Conservation (phyloP, 805 yeast genomes). For the Danielozyma ontarioensis region DNA sequence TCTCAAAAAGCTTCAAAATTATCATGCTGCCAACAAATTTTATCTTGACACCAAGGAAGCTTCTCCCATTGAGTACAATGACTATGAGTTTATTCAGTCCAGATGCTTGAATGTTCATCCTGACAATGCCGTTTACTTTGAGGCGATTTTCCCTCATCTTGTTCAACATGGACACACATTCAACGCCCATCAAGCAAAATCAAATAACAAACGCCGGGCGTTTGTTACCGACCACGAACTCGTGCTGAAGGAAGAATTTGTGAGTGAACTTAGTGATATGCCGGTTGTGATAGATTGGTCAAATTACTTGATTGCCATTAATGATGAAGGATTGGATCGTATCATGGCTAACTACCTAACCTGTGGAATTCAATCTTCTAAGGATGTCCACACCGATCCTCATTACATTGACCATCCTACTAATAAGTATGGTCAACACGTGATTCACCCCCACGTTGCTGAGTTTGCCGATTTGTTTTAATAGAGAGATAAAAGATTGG, state of each 20-base stretch:
- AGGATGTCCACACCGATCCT: slow-evolving; percentile 8
- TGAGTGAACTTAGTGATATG: slow-evolving; percentile 7
- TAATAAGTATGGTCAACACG: background rate
- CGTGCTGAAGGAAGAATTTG: slow-evolving; percentile 7
- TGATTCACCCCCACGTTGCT: slow-evolving; percentile 39
- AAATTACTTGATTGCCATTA: slow-evolving; percentile 48
- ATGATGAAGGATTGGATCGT: slow-evolving; percentile 37
- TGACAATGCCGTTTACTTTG: slow-evolving; percentile 22
- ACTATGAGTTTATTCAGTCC: slow-evolving; percentile 21
- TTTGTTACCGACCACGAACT: slow-evolving; percentile 13
- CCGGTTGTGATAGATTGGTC: slow-evolving; percentile 57
- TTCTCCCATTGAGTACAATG: slow-evolving; percentile 17
- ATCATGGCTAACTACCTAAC: slow-evolving; percentile 35
- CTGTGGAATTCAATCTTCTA: slow-evolving; percentile 13
- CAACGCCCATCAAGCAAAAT: slow-evolving; percentile 9
- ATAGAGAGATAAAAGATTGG: too few species aligned
- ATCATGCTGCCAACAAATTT: slow-evolving; percentile 13
- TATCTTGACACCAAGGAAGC: slow-evolving; percentile 12
- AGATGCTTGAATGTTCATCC: slow-evolving; percentile 31
- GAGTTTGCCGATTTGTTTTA: slow-evolving; percentile 42
- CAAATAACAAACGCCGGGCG: slow-evolving; percentile 10
- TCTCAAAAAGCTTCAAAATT: slow-evolving; percentile 15
- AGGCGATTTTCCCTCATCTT: slow-evolving; percentile 6
- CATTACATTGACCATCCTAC: slow-evolving; percentile 5
- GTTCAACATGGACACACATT: slow-evolving; percentile 1